Conservation (phyloP, 331 rosid species). For the Acacia pycnantha region DNA sequence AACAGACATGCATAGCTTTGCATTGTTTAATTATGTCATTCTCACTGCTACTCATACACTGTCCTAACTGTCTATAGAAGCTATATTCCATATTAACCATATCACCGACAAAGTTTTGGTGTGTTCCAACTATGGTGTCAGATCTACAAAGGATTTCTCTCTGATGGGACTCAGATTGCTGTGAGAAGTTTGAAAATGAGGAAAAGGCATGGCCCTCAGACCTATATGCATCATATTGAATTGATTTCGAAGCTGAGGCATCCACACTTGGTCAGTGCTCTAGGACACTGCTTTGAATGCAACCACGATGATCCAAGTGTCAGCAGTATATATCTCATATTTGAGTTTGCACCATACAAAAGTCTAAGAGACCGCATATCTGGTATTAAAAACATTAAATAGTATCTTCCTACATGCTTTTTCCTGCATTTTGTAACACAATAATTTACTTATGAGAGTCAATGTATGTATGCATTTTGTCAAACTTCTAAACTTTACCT, state of each 20-base stretch:
- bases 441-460: no score
- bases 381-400: conserved; percentile 42
- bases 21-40: not conserved
- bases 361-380: conserved; percentile 61
- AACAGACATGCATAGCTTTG: not conserved
- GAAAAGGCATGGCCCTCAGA: conserved; percentile 63
- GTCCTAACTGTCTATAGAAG: not conserved
- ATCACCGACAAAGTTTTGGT: not conserved
- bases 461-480: no score
- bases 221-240: conserved; percentile 71
- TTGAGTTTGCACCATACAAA: conserved; percentile 62
- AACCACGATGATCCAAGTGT: conserved; percentile 55
- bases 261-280: conserved; percentile 68
- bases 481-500: not conserved
- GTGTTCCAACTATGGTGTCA: conserved; percentile 31
- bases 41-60: not conserved
- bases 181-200: conserved; percentile 63
- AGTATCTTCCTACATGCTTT: not conserved
- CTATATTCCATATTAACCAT: conserved; percentile 8
- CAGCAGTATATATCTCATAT: conserved; percentile 56
- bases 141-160: conserved; percentile 75
- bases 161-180: conserved; percentile 72
- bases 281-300: conserved; percentile 83
- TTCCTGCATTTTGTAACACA: not conserved
- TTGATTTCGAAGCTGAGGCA: conserved; percentile 73